A percentile compares a stretch with the other conserved stretches of the same genome.
These are phyloP conservation scores for Grosmannia serpens DNA, from an alignment of 2,329 filamentous ascomycete genomes.

Conservation along the genomic window DNA sequence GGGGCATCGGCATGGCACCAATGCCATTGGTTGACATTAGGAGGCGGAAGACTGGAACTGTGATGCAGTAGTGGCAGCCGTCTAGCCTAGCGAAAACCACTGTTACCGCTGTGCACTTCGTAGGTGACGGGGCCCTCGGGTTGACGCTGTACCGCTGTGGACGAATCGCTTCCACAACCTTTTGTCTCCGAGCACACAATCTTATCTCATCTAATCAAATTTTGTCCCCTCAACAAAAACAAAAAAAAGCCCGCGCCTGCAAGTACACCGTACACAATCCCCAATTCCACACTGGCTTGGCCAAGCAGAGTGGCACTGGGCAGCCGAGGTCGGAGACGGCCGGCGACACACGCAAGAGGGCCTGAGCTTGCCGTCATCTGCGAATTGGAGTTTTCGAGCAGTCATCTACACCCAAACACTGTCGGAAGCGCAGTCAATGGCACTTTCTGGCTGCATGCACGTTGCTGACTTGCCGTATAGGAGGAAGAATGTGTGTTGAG, in stretches of 20 bases:
- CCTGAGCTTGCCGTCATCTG: not conserved
- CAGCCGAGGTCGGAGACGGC: slow-evolving; percentile 2
- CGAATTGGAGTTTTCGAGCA: not conserved
- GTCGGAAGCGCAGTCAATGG: not conserved
- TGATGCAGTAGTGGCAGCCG: not conserved
- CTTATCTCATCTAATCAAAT: slow-evolving; percentile 6
- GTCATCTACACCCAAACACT: too few species aligned
- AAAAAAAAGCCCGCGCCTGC: not conserved
- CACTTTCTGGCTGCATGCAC: not conserved
- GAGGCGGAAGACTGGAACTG: not conserved
- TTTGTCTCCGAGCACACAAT: not conserved
- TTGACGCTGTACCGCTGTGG: not conserved
- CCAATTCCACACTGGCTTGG: not conserved
- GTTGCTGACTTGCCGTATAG: not conserved
- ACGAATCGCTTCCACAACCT: not conserved
- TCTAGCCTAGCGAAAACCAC: not conserved
- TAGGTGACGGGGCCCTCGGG: too few species aligned
- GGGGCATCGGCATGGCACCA: not conserved
- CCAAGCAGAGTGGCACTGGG: not conserved
- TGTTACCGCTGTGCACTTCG: not conserved
- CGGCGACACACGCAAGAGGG: not conserved
- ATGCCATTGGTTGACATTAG: too few species aligned
- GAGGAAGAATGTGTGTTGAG: not conserved
- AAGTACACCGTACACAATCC: not conserved
- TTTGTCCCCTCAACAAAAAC: not conserved